Base-by-base conservation (phyloP, 2,329 filamentous ascomycete genomes). In the Aspergillus sp. region DNA sequence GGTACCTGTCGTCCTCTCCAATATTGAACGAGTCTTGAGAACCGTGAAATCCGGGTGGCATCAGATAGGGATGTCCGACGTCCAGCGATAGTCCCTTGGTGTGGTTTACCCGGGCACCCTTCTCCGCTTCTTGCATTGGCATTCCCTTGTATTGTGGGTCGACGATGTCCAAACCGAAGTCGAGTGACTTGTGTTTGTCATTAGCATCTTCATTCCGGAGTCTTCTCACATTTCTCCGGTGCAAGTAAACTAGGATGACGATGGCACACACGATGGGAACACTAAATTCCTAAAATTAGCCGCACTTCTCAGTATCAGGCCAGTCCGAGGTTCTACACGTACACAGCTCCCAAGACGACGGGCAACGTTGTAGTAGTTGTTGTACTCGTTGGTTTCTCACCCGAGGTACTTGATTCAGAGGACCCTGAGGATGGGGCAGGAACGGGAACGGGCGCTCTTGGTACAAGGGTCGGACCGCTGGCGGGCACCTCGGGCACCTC, bases 141-240 rank as follows among this genome's bases (percentile, higher is more conserved):
- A 74, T 77, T 37, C 61, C 63, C 20, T 63, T 62, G 74, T 41
- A 55, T 53, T 50, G 49, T 37, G 48, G 62, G 54, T 33, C 62
- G 52, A 74, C 67, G 27, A 73, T 67, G 48, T 85, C 88, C 62
- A 96, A 70, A 32, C 93, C 93, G 64, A 96, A 98, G 67, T 98
- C 93, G 63, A 97, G 78, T 0, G 89, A 93, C 63, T 86, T 90
- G 69, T 94, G 88, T 57, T 88, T 88, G 67, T 96, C 90, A 53
- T 86, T 82, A 15, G 79, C 77, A 70, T 98, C 93, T 70, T 98
- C 93, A 49, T 77, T 72, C 47, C 76, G 75, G 53, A 89, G 76
- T 60, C 82, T 89, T 64, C 79, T 82, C 35, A 87, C 71, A 60
- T 89, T 86, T 65, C 88, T 80, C 45, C 88, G 82, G 64, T 96